phyloP scores from a whole-genome alignment of 2,329 filamentous ascomycete genomes.

The Trichoderma guizhouense region DNA sequence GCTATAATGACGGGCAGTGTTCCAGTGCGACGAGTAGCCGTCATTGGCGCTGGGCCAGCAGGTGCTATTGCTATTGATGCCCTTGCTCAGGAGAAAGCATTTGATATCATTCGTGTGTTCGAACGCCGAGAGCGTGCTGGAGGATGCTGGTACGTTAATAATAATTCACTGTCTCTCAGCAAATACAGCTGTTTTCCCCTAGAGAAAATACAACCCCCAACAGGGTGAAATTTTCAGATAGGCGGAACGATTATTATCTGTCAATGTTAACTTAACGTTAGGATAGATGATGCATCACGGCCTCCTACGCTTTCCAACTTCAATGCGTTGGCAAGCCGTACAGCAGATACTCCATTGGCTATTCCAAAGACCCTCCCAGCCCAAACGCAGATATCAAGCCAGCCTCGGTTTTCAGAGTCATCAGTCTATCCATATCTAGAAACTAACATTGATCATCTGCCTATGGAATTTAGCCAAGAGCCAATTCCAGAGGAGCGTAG shows the following conservation, averaged over 20 bases:
- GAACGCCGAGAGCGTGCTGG: slow-evolving; percentile 58
- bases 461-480: slow-evolving; percentile 61
- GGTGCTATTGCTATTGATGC: slow-evolving; percentile 61
- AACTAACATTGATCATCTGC: slow-evolving; percentile 57
- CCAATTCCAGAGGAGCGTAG: slow-evolving; percentile 42
- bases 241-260: background rate
- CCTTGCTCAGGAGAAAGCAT: slow-evolving; percentile 54
- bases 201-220: background rate
- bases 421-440: slow-evolving; percentile 62
- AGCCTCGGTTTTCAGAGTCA: slow-evolving; percentile 53
- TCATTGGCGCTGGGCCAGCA: slow-evolving; percentile 59
- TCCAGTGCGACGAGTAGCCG: slow-evolving; percentile 44
- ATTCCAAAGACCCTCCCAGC: slow-evolving; percentile 49
- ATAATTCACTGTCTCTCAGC: background rate
- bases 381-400: slow-evolving; percentile 37
- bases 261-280: slow-evolving; percentile 23
- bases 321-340: slow-evolving; percentile 44
- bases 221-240: background rate
- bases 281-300: slow-evolving; percentile 40
- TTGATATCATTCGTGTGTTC: slow-evolving; percentile 59
- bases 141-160: slow-evolving; percentile 54
- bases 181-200: background rate
- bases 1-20: slow-evolving; percentile 15
- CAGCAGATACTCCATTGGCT: slow-evolving; percentile 46
- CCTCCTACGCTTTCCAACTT: slow-evolving; percentile 45